phyloP scores from a whole-genome alignment of 768 basidiomycete genomes.

The Gyrodon lividus region DNA sequence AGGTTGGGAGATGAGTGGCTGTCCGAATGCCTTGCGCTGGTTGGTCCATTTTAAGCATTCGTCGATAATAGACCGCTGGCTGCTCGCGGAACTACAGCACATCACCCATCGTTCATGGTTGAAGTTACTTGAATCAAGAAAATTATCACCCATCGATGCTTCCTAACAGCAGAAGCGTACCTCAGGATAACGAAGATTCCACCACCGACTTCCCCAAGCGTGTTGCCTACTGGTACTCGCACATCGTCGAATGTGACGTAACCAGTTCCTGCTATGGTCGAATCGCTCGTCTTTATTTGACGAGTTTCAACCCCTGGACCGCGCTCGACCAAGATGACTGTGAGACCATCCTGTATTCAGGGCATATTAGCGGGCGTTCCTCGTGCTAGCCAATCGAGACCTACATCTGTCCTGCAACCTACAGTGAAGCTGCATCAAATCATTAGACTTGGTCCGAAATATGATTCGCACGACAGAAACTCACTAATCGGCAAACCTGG shows the following conservation, averaged over 20 bases:
- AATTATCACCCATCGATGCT: conserved; percentile 1
- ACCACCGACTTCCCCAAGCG: conserved; percentile 61
- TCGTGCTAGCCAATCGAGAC: conserved; percentile 11
- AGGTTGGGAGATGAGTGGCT: conserved; percentile 77
- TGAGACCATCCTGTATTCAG: conserved; percentile 49
- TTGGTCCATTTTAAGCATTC: conserved; percentile 90
- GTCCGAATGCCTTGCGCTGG: conserved; percentile 91
- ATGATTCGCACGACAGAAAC: conserved; percentile 4
- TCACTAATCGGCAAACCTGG: conserved; percentile 46
- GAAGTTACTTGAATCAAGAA: conserved; percentile 76
- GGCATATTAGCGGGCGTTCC: conserved; percentile 23
- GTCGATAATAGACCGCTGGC: conserved; percentile 69
- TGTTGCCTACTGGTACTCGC: conserved; percentile 83
- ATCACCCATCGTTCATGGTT: conserved; percentile 96
- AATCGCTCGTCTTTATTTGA: conserved; percentile 82
- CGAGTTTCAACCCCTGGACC: conserved; percentile 63
- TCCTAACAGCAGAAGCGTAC: conserved; percentile 14
- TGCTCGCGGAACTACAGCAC: conserved; percentile 71
- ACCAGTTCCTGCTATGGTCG: conserved; percentile 81
- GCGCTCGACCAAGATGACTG: conserved; percentile 65
- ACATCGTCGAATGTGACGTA: conserved; percentile 83
- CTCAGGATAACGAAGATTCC: conserved; percentile 66
- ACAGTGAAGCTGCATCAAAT: conserved; percentile 53
- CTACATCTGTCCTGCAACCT: conserved; percentile 53
- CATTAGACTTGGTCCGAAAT: background rate